phyloP scores from a whole-genome alignment of 257 asterid species.

The Cynanchum wilfordii region DNA sequence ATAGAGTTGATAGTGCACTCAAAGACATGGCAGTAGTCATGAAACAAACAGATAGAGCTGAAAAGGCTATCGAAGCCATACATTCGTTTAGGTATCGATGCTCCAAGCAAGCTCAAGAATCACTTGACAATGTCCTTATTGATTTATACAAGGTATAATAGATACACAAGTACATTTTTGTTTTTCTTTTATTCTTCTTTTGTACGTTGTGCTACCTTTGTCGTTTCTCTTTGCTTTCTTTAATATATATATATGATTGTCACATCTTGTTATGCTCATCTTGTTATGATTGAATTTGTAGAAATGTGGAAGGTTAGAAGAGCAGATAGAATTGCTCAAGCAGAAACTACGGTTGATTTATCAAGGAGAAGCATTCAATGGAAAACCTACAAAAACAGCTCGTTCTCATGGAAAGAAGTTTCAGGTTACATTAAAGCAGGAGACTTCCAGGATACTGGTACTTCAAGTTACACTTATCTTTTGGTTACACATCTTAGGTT shows the following conservation, averaged over 20 bases:
- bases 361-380: conserved; percentile 83
- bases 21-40: conserved; percentile 93
- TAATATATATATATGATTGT: neutral
- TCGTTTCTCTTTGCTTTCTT: neutral
- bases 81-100: conserved; percentile 64
- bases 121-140: conserved; percentile 77
- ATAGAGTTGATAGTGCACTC: conserved; percentile 84
- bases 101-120: conserved; percentile 83
- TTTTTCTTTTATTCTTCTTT: neutral
- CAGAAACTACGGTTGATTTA: conserved; percentile 65
- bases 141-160: conserved; percentile 71
- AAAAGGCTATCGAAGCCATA: conserved; percentile 88
- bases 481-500: too few relatives aligned
- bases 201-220: neutral
- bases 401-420: conserved; percentile 92
- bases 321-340: conserved; percentile 69
- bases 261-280: neutral
- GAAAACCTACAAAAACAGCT: conserved; percentile 83
- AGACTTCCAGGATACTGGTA: conserved; percentile 84
- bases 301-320: conserved; percentile 81
- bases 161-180: neutral
- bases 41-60: conserved; percentile 77
- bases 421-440: conserved; percentile 81
- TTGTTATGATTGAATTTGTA: conserved; percentile 19
- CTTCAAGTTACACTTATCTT: neutral